Percentiles rank a stretch among this genome's conserved stretches.
These are phyloP conservation scores for Funneliformis mosseae DNA, from an alignment of 192 early-diverging fungal species.

Conservation along the genomic window DNA sequence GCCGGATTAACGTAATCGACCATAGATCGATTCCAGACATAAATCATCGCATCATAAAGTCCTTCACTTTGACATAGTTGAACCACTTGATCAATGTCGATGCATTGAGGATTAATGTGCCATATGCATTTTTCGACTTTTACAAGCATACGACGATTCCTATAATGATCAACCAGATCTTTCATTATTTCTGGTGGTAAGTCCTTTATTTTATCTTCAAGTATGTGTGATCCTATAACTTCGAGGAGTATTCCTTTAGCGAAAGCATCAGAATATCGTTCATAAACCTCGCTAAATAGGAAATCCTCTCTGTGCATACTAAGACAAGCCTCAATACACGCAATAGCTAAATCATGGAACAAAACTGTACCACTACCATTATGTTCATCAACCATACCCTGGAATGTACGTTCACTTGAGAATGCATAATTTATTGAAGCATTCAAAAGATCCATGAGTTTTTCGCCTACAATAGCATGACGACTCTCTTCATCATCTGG, in stretches of 20 bases:
- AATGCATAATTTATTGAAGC: slow-evolving; percentile 60
- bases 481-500: slow-evolving; percentile 57
- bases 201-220: slow-evolving; percentile 53
- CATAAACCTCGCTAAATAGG: slow-evolving; percentile 58
- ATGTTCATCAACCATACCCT: slow-evolving; percentile 45
- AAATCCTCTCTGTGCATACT: slow-evolving; percentile 55
- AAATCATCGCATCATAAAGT: slow-evolving; percentile 60
- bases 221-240: slow-evolving; percentile 55
- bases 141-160: slow-evolving; percentile 44
- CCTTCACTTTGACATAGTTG: slow-evolving; percentile 55
- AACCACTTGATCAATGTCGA: slow-evolving; percentile 63
- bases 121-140: slow-evolving; percentile 58
- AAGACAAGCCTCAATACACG: slow-evolving; percentile 57
- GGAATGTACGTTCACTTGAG: slow-evolving; percentile 48
- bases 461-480: slow-evolving; percentile 55
- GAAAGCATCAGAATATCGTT: slow-evolving; percentile 51
- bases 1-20: slow-evolving; percentile 63
- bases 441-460: slow-evolving; percentile 55
- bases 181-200: slow-evolving; percentile 64
- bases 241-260: slow-evolving; percentile 55
- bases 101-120: slow-evolving; percentile 55
- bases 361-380: slow-evolving; percentile 45
- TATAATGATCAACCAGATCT: slow-evolving; percentile 55
- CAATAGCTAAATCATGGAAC: slow-evolving; percentile 51
- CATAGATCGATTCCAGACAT: slow-evolving; percentile 64